Evolutionary conservation across 768 basidiomycete genomes (phyloP).

Genomic region (Lactarius sanguifluus): DNA sequence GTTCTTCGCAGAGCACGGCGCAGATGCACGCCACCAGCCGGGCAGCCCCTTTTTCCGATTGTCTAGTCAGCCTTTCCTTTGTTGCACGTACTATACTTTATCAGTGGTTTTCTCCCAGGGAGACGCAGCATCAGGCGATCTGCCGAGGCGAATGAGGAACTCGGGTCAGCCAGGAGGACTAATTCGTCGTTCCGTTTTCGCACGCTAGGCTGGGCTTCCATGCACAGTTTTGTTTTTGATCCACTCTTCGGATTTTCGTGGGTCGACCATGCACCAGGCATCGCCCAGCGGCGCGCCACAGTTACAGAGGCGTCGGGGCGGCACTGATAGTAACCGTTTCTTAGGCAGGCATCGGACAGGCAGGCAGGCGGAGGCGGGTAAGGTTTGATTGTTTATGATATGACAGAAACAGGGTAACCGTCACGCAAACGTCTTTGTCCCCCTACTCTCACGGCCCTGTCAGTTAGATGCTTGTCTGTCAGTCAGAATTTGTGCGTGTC

Average conservation of each 20-base stretch:
- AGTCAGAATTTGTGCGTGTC: background rate
- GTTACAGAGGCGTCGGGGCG: constrained; percentile 6
- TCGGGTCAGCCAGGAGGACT: background rate
- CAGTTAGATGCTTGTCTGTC: constrained; percentile 1
- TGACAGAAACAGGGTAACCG: constrained; percentile 25
- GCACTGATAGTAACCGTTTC: constrained; percentile 1
- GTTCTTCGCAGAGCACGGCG: background rate
- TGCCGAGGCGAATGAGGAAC: background rate
- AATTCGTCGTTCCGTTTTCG: background rate
- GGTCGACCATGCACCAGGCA: background rate
- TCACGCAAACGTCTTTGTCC: background rate
- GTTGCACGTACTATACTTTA: too few species aligned
- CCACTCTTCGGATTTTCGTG: background rate
- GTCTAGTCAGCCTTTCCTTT: too few species aligned
- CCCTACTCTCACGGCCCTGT: constrained; percentile 8
- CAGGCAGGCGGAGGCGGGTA: constrained; percentile 1
- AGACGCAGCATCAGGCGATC: background rate
- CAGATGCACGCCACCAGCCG: background rate
- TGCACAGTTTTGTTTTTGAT: background rate
- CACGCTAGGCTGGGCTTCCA: background rate
- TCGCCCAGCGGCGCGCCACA: background rate
- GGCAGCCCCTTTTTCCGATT: background rate
- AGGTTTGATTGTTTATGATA: constrained; percentile 21
- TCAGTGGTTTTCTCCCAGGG: background rate
- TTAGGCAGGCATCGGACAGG: background rate